These are phyloP conservation scores for Leccinum variabile DNA, from an alignment of 1,284 basidiomycete species.

Conservation along the genomic window DNA sequence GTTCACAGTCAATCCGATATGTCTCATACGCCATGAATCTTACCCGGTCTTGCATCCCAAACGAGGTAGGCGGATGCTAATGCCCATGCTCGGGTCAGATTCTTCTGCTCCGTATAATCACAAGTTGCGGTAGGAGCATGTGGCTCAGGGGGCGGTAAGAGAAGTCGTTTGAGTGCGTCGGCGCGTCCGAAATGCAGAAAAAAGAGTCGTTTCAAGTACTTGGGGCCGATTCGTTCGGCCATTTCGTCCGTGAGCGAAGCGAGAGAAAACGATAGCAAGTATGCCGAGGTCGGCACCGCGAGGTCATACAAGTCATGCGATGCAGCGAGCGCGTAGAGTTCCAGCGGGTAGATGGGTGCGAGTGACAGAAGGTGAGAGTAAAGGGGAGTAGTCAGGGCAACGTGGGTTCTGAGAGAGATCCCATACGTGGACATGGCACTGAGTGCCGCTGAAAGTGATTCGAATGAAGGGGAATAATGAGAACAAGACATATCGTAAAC, in stretches of 20 bases:
- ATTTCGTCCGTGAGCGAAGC: constrained; percentile 58
- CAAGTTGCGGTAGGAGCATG: constrained; percentile 58
- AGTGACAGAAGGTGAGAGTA: constrained; percentile 50
- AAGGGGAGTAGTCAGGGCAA: constrained; percentile 43
- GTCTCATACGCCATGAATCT: constrained; percentile 8
- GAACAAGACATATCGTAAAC: constrained; percentile 61
- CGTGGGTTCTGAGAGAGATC: constrained; percentile 42
- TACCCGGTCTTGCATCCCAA: constrained; percentile 68
- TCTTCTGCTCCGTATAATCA: constrained; percentile 63
- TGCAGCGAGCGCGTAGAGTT: constrained; percentile 60
- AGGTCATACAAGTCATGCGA: constrained; percentile 56
- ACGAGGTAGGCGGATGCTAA: constrained; percentile 65
- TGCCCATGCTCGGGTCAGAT: constrained; percentile 63
- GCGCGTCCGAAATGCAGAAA: constrained; percentile 45
- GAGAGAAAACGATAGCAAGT: constrained; percentile 59
- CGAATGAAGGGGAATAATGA: constrained; percentile 59
- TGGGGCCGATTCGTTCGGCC: constrained; percentile 56
- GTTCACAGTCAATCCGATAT: constrained; percentile 14
- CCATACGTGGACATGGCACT: constrained; percentile 52
- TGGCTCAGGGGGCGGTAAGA: constrained; percentile 60
- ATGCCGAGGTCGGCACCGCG: constrained; percentile 57
- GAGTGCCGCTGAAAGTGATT: constrained; percentile 49
- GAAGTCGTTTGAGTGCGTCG: constrained; percentile 56
- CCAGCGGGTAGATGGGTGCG: constrained; percentile 55
- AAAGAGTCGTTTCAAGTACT: constrained; percentile 43